These are phyloP conservation scores for Pythium brachiatum DNA, from an alignment of 352 stramenopile species.

Conservation along the genomic window DNA sequence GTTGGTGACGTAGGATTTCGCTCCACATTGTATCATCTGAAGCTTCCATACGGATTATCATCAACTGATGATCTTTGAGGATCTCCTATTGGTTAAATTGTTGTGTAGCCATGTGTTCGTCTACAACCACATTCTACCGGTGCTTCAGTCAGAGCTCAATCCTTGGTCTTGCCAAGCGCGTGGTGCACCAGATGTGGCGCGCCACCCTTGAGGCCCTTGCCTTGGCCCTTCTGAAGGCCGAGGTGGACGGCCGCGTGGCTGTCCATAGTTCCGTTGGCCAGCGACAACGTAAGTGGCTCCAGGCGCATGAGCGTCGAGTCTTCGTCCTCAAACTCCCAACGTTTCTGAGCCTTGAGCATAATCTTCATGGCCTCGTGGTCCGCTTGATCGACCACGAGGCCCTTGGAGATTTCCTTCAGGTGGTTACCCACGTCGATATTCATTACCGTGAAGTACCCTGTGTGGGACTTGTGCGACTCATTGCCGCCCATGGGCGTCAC, in stretches of 20 bases:
- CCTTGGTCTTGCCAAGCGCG: neutral
- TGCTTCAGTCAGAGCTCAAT: too few species aligned
- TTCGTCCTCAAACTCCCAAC: slow-evolving; percentile 51
- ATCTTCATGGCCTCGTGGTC: slow-evolving; percentile 51
- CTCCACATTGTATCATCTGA: neutral
- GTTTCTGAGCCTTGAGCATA: slow-evolving; percentile 57
- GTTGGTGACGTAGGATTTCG: too few species aligned
- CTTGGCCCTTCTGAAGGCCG: slow-evolving; percentile 7
- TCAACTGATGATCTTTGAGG: neutral
- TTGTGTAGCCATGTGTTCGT: neutral
- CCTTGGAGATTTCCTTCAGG: slow-evolving; percentile 44
- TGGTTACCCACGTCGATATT: slow-evolving; percentile 45
- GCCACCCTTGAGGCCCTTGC: neutral
- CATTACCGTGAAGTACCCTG: slow-evolving; percentile 60
- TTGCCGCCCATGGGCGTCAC: slow-evolving; percentile 33
- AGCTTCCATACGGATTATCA: neutral
- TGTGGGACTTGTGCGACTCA: slow-evolving; percentile 47
- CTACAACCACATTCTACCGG: too few species aligned
- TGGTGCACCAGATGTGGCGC: neutral
- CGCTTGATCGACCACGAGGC: slow-evolving; percentile 40
- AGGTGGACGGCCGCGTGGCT: slow-evolving; percentile 5
- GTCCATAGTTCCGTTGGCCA: slow-evolving; percentile 10
- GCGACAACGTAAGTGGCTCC: slow-evolving; percentile 35
- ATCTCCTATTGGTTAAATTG: neutral
- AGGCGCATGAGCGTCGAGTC: slow-evolving; percentile 48